A percentile compares a stretch with the other conserved stretches of the same genome.
Conservation (phyloP, 83 land plant species). For the Thuja plicata region DNA sequence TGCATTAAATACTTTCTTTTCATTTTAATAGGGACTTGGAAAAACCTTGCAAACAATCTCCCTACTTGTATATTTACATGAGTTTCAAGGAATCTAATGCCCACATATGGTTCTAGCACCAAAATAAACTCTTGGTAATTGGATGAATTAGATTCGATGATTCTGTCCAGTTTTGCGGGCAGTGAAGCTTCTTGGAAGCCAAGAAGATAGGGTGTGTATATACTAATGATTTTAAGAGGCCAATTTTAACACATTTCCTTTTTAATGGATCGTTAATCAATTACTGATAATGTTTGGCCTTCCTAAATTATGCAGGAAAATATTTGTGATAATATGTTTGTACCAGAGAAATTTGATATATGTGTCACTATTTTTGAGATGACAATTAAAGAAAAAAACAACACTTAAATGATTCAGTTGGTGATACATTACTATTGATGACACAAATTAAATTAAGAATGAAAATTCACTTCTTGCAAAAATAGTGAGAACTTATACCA, state of each 20-base stretch:
- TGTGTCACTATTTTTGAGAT: constrained; percentile 99
- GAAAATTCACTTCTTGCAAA: too few relatives aligned
- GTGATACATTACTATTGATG: too few relatives aligned
- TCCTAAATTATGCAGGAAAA: constrained; percentile 47
- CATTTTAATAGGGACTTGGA: constrained; percentile 74
- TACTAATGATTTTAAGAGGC: background rate
- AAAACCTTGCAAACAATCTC: constrained; percentile 99
- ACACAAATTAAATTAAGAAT: too few relatives aligned
- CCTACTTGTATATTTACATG: constrained; percentile 86
- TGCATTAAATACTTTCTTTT: background rate
- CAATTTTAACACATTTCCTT: background rate
- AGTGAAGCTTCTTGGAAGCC: too few relatives aligned
- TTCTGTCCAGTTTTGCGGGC: constrained; percentile 92
- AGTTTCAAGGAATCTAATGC: constrained; percentile 92
- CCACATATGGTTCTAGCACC: constrained; percentile 99
- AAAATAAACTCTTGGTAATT: constrained; percentile 97
- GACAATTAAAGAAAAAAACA: constrained; percentile 96
- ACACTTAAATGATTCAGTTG: too few relatives aligned
- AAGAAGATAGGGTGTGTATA: constrained; percentile 85
- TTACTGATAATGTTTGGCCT: background rate
- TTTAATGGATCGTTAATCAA: background rate
- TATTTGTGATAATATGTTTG: constrained; percentile 77
- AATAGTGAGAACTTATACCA: constrained; percentile 94
- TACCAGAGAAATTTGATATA: constrained; percentile 95
- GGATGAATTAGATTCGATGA: constrained; percentile 96